Base-by-base conservation (phyloP, 1,139 yeast species). In the Blastobotrys aristatus region DNA sequence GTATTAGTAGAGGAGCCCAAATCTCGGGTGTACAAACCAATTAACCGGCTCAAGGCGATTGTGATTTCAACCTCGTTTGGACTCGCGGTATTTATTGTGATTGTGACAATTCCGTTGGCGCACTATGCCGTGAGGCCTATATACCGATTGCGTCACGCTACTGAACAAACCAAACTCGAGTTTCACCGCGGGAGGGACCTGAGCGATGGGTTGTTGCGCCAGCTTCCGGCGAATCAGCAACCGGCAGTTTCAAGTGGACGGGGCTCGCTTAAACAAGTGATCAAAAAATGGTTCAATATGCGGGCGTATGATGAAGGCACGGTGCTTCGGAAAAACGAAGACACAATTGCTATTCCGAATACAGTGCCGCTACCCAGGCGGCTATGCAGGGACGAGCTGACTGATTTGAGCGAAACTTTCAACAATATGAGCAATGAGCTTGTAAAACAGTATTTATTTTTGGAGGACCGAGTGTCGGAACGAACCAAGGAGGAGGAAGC, bases 401-500 rank as follows among this genome's bases (percentile, higher is more conserved):
- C 92, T 0, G 96, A 88, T 57, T 71, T 90, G 44, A 82, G 95
- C 0, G 92, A 84, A 44, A 92, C 96, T 0, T 92, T 89, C 65
- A 89, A 89, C 62, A 82, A 82, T 34, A 88, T 90, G 97, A 82
- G 95, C 6, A 89, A 83, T 59, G 95, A 88, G 59, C 71, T 92
- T 37, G 89, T 85, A 53, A 76, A 79, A 53, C 97, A 90, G 61
- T 90, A 90, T 60, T 73, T 83, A 4, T 83, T 84, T 61, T 66
- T 92, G 48, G 97, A 92, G 67, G 95, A 88, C 55, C 76, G 96
- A 53, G 97, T 92, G n/a, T 76, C 80, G 47, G 82, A 82, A 39
- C 77, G 97, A 61, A 92, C 98, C 0, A 82, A 79, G 60, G 96
- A 90, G 64, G 72, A 90, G 43, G 96, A 89, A 64, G 86, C 84